Evolutionary conservation across 2,329 filamentous ascomycete species (phyloP), one percentile per base, ranked within the genome.

Genomic region (Cercospora sojina): DNA sequence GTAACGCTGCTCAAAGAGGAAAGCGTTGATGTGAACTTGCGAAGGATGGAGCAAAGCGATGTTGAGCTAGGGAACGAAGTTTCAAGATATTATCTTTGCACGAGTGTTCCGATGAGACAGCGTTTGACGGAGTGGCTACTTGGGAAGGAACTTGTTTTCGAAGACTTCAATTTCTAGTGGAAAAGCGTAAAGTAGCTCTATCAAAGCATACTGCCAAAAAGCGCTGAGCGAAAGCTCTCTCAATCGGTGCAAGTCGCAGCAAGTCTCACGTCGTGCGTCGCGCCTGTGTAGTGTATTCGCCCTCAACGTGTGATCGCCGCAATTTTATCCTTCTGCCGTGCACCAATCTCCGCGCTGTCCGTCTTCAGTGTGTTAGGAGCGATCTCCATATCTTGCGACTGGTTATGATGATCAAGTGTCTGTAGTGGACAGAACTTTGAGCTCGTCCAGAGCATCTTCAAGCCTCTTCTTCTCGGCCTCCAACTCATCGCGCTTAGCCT

Each of bases 41-140:
- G 86, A 35, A 80, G 87, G 59, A 75, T 89, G 29, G 64, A 69
- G 9, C 79, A 81, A 49, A 69, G 69, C 1, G 86, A 89, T 76
- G 31, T 86, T 7, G 73, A 76, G 16, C 64, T 77, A 6, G 64
- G 27, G 0, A 68, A 78, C 2, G 72, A 77, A 43, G 77, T 78
- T 3, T 73, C 78, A 10, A 82, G 76, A 53, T 90, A 86, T 83
- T 90, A 88, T 78, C 67, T 90, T 5, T 90, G 88, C 75, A 84
- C 86, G 0, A 83, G 84, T 0, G 79, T 80, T 20, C 70, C 70
- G 9, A 76, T 90, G 71, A 81, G 84, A 64, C 82, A 81, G 60
- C 73, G 79, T 18, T 71, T 88, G 18, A 62, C 83, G 63, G 72
- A 74, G 8, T 87, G 85, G 84, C 69, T 86, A 59, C 69, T 76